These are phyloP conservation scores for Starmerella stigmatis DNA, from an alignment of 805 yeast species.

Conservation along the genomic window DNA sequence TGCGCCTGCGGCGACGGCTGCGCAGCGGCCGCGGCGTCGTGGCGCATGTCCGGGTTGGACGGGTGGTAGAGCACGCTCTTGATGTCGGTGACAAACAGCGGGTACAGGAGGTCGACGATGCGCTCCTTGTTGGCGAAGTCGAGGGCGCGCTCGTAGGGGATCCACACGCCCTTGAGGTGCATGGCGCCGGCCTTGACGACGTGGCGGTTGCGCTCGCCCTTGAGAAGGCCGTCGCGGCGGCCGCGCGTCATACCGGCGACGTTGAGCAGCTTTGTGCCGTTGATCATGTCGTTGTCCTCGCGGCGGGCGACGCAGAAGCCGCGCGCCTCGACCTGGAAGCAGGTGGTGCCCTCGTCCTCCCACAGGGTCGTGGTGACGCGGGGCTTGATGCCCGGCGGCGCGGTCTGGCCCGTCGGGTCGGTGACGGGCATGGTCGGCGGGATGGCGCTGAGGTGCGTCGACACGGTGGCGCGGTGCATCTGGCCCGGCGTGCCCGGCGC, in stretches of 20 bases:
- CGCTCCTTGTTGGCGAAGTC: constrained; percentile 76
- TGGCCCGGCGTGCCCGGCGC: constrained; percentile 7
- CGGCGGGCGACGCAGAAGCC: constrained; percentile 72
- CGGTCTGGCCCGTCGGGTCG: constrained; percentile 33
- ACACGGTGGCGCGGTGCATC: constrained; percentile 20
- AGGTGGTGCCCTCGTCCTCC: constrained; percentile 79
- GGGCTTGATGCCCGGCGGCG: constrained; percentile 38
- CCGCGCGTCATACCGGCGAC: constrained; percentile 86
- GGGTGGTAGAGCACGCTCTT: constrained; percentile 36
- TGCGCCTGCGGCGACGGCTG: constrained; percentile 3
- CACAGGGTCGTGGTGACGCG: constrained; percentile 76
- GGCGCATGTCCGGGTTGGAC: constrained; percentile 13
- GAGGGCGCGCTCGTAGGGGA: constrained; percentile 72
- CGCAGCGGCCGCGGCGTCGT: not conserved
- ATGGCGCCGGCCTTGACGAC: constrained; percentile 79
- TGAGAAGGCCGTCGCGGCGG: constrained; percentile 71
- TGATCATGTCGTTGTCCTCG: constrained; percentile 76
- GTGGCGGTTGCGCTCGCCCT: constrained; percentile 63
- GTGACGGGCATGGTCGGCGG: constrained; percentile 27
- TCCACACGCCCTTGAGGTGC: constrained; percentile 87
- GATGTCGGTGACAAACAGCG: constrained; percentile 64
- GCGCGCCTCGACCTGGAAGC: constrained; percentile 77
- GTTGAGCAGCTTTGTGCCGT: constrained; percentile 72
- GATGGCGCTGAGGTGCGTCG: constrained; percentile 21
- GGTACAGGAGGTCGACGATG: constrained; percentile 54